phyloP scores from a whole-genome alignment of 192 early-diverging fungal species.

The Podila minutissima region DNA sequence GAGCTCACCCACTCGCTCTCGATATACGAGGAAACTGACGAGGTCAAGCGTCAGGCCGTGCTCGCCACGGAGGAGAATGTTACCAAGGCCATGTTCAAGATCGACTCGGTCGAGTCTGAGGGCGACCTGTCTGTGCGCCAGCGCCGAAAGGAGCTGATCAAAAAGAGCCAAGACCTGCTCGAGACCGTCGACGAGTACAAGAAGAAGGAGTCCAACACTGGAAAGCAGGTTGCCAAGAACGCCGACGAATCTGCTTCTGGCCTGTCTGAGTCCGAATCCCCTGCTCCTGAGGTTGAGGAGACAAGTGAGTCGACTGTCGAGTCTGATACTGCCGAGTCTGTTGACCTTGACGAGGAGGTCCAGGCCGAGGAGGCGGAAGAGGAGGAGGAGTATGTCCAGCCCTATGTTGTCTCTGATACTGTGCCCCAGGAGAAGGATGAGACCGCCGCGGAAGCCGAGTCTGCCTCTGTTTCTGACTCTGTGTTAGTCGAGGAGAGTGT shows the following conservation, averaged over 20 bases:
- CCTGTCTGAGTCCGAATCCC: neutral
- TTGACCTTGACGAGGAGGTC: neutral
- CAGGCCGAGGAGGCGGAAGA: too few relatives aligned
- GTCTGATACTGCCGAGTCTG: neutral
- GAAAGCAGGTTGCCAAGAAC: conserved; percentile 17
- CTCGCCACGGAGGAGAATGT: conserved; percentile 20
- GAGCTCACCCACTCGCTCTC: conserved; percentile 6
- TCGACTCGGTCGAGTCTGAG: conserved; percentile 18
- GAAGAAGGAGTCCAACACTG: conserved; percentile 12
- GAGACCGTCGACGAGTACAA: conserved; percentile 16
- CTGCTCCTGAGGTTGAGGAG: neutral
- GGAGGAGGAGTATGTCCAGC: too few relatives aligned
- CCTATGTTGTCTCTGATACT: too few relatives aligned
- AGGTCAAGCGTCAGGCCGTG: neutral
- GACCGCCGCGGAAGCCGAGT: too few relatives aligned
- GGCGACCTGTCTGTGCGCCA: conserved; percentile 16
- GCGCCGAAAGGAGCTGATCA: conserved; percentile 27
- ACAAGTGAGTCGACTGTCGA: neutral
- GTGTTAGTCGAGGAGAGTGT: neutral
- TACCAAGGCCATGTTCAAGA: conserved; percentile 13
- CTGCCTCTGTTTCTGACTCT: neutral
- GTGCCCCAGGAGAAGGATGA: neutral
- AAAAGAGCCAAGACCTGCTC: conserved; percentile 23
- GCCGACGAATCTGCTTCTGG: neutral
- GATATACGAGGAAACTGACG: neutral